Evolutionary conservation across 2,329 filamentous ascomycete genomes (phyloP), one percentile per base, ranked within the genome.

Genomic region (Curvularia eragrostidis): DNA sequence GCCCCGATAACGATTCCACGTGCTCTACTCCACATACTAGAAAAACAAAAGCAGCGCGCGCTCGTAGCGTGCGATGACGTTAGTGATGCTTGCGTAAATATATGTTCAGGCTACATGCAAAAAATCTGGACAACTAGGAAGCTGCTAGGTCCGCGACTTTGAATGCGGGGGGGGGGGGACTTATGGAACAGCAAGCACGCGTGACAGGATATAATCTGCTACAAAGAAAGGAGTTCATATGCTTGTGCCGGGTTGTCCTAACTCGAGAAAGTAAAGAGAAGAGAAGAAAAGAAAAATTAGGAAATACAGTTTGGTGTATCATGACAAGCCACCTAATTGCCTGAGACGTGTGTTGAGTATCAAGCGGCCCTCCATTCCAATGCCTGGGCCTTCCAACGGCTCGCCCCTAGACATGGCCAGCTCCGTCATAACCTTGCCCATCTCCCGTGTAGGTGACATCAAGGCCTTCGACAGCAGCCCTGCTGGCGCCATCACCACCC

Each of bases 321-420:
- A 24, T 63, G 52, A 70, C 13, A 71, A 50, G 6, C 68, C 70
- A 23, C 73, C 77, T 58, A 82, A 56, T 44, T 76, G 73, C 61
- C 79, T 74, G 12, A 82, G 61, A 2, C 71, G 79, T 21, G 62
- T 63, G 67, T 82, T 82, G 6, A 71, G 62, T 36, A 80, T 42
- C 48, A 77, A 53, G 21, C 74, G 69, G 12, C 76, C 81, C 26
- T 77, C 77, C 48, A 73, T 73, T 38, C 75, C 68, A 4, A 81
- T 69, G 21, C 73, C 78, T 5, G 66, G 71, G 0, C 74, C 76
- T 23, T 74, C 57, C 19, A 83, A 32, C 39, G 73, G 74, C 51
- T 73, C 69, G 1, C 80, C 81, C 64, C 82, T 78, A 6, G 81
- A 79, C 66, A 79, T 74, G 5, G 83, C 83, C 62, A 87, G 67